phyloP scores from a whole-genome alignment of 805 yeast species.

The Candida yuanshanica region DNA sequence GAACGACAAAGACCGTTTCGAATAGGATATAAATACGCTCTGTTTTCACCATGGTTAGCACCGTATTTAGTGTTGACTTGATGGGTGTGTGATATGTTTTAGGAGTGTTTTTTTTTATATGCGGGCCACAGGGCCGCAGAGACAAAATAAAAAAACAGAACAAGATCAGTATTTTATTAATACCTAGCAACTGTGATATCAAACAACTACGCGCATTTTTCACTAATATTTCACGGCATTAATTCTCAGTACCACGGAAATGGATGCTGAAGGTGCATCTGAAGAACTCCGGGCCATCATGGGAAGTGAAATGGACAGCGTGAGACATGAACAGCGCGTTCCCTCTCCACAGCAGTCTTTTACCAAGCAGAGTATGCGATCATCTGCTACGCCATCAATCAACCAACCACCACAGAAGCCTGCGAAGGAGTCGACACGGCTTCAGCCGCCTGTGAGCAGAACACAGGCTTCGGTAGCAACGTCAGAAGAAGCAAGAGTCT shows the following conservation, averaged over 20 bases:
- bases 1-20: slow-evolving; percentile 24
- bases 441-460: not conserved
- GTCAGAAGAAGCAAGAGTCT: not conserved
- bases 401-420: not conserved
- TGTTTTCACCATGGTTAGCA: slow-evolving; percentile 12
- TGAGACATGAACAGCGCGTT: not conserved
- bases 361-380: not conserved
- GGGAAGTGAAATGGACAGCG: not conserved
- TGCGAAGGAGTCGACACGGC: not conserved
- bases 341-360: not conserved
- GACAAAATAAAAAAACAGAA: no score
- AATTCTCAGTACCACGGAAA: no score
- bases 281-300: slow-evolving; percentile 1
- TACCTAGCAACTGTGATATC: no score
- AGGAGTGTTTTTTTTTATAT: no score
- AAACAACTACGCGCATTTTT: no score
- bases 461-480: not conserved
- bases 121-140: no score
- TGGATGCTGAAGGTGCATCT: slow-evolving; percentile 4
- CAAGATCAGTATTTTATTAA: no score
- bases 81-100: no score
- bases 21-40: slow-evolving; percentile 20
- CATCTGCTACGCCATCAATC: not conserved
- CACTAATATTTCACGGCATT: no score
- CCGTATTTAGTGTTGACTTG: no score